Percentiles rank a stretch among this genome's conserved stretches.
These are phyloP conservation scores for Drechslera avenae DNA, from an alignment of 2,329 filamentous ascomycete genomes.

Conservation along the genomic window DNA sequence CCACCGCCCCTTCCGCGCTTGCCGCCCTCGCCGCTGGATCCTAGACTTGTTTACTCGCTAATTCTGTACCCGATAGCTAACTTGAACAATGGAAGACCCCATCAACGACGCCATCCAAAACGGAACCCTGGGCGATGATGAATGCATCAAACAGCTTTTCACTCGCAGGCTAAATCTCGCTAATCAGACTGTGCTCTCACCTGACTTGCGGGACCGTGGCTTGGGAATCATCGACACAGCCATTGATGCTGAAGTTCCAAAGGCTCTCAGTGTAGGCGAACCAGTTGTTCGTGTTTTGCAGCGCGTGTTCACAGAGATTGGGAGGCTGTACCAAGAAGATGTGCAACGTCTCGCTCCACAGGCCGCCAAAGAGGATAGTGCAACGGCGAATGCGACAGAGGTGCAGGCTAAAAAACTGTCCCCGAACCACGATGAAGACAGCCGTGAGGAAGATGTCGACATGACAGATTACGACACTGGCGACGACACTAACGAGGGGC, in stretches of 20 bases:
- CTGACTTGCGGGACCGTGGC: background rate
- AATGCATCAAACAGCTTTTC: background rate
- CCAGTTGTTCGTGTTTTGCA: background rate
- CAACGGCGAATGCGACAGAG: too few relatives aligned
- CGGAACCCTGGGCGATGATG: background rate
- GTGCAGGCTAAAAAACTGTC: too few relatives aligned
- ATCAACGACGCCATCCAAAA: background rate
- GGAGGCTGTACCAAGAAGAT: background rate
- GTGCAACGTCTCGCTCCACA: background rate
- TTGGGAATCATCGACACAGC: background rate
- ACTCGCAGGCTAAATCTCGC: background rate
- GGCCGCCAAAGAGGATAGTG: background rate
- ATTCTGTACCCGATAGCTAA: too few relatives aligned
- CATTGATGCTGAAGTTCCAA: background rate
- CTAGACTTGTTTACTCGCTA: too few relatives aligned
- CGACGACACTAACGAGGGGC: background rate
- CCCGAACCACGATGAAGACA: too few relatives aligned
- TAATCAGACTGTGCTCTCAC: background rate
- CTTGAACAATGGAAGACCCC: background rate
- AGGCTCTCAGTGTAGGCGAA: background rate
- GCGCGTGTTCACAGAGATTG: background rate
- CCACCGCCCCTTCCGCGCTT: background rate
- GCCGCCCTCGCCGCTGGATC: too few relatives aligned
- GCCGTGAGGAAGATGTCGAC: too few relatives aligned
- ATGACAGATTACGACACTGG: background rate